Evolutionary conservation across 75 land plant genomes (phyloP), one percentile per base, ranked within the genome.

Genomic region (Ceratopteris richardii): DNA sequence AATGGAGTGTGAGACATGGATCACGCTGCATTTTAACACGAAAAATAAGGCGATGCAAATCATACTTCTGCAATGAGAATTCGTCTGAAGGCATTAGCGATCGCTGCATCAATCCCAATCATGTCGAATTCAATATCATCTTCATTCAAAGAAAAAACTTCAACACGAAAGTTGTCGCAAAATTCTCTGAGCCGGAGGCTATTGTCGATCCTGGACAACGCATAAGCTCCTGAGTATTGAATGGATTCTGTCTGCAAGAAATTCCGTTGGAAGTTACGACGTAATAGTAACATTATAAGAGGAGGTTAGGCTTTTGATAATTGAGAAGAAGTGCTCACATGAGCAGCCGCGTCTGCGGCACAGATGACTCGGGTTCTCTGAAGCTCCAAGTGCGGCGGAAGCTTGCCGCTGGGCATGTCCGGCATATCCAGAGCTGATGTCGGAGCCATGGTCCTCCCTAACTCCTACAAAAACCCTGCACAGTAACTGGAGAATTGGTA

Each of bases 71-170:
- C 92, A 46, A 95, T 86, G 22, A 95, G 84, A 63, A 95, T 86
- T 56, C 99, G 75, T 27, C 99, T 63, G 63, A 90, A 95, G 1
- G 99, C 88, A 72, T 95, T 90, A 7, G 99, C 99, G 10, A 95
- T 24, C 7, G 99, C 77, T 33, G 99, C 86, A 76, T 95, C 98
- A 63, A 94, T 83, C 1, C 98, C 96, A 60, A 95, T 63, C 79
- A 95, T 75, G 54, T 95, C 99, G 61, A 95, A 95, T 57, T 95
- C 97, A 22, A 95, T 90, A 18, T 80, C 88, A 16, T 95, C 97
- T 31, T 83, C 76, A 0, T 76, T 67, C 19, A 83, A 51, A 14
- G 72, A 70, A 51, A 59, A 75, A 2, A 93, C 75, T 64, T 83
- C 90, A 54, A 93, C 63, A 26, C 62, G 61, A 39, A 90, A 86